These are phyloP conservation scores for Zygosaccharomyces rouxii DNA, from an alignment of 805 yeast genomes.

Conservation along the genomic window DNA sequence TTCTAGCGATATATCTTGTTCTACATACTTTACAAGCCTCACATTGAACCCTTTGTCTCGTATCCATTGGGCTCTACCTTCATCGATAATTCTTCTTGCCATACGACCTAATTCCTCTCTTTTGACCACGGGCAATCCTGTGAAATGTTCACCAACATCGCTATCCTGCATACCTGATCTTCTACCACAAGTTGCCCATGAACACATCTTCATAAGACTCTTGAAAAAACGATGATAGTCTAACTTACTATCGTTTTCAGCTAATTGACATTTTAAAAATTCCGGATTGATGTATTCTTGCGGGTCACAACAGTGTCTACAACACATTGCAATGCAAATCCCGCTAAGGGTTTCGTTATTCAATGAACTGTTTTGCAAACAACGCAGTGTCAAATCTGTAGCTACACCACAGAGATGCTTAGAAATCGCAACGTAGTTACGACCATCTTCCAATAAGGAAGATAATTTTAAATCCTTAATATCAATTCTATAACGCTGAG, in stretches of 20 bases:
- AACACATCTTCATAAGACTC: conserved; percentile 57
- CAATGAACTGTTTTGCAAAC: conserved; percentile 44
- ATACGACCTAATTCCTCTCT: conserved; percentile 58
- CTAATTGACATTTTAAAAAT: conserved; percentile 38
- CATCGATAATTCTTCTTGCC: conserved; percentile 73
- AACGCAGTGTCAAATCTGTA: conserved; percentile 75
- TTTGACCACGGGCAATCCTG: conserved; percentile 43
- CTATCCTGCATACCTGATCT: conserved; percentile 39
- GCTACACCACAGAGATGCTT: conserved; percentile 94
- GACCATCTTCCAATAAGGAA: conserved; percentile 34
- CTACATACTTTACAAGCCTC: conserved; percentile 56
- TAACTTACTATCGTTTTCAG: conserved; percentile 37
- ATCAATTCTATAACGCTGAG: conserved; percentile 48
- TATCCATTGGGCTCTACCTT: conserved; percentile 46
- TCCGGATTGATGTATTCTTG: conserved; percentile 35
- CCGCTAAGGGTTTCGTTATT: conserved; percentile 41
- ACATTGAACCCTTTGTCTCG: conserved; percentile 41
- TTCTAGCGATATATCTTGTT: conserved; percentile 57
- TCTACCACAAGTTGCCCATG: conserved; percentile 86
- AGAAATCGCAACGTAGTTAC: conserved; percentile 55
- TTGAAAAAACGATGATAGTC: conserved; percentile 37
- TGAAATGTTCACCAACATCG: conserved; percentile 40
- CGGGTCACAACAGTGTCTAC: conserved; percentile 80
- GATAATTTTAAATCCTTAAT: conserved; percentile 69
- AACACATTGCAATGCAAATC: conserved; percentile 83